These are phyloP conservation scores for Penicillium sp. DNA, from an alignment of 2,329 filamentous ascomycete species.

Conservation along the genomic window DNA sequence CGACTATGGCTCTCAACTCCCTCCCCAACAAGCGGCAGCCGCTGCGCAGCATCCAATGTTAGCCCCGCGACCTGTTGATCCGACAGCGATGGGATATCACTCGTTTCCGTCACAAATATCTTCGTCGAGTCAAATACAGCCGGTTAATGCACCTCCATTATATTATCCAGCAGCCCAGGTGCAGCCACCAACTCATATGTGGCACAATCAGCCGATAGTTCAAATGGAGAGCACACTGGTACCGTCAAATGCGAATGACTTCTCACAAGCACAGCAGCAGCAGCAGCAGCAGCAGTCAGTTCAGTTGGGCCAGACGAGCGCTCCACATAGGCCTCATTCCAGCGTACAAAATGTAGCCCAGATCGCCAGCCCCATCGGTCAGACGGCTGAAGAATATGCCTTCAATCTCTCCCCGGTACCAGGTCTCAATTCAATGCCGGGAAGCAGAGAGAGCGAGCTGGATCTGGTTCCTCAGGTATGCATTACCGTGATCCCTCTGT, in stretches of 20 bases:
- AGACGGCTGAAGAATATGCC: conserved; percentile 6
- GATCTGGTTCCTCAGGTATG: conserved; percentile 9
- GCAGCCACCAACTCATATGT: conserved; percentile 11
- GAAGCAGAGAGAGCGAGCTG: neutral
- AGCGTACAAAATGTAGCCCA: neutral
- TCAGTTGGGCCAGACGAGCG: neutral
- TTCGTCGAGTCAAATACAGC: conserved; percentile 1
- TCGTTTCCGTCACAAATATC: conserved; percentile 6
- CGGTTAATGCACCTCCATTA: conserved; percentile 14
- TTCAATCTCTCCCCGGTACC: neutral
- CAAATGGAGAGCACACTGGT: neutral
- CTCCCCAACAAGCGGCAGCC: conserved; percentile 29
- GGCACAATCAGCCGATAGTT: conserved; percentile 9
- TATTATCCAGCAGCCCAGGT: conserved; percentile 17
- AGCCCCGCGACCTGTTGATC: conserved; percentile 33
- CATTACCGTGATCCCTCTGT: neutral
- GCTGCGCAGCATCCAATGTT: conserved; percentile 36
- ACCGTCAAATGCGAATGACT: neutral
- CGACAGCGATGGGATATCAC: conserved; percentile 15
- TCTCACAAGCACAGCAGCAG: conserved; percentile 1
- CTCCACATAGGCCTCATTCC: neutral
- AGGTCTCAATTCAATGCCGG: neutral
- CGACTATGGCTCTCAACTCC: conserved; percentile 23
- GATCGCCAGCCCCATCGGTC: neutral
- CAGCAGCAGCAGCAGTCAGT: neutral